Conservation (phyloP, 192 early-diverging fungal species). For the Linderina pennispora region DNA sequence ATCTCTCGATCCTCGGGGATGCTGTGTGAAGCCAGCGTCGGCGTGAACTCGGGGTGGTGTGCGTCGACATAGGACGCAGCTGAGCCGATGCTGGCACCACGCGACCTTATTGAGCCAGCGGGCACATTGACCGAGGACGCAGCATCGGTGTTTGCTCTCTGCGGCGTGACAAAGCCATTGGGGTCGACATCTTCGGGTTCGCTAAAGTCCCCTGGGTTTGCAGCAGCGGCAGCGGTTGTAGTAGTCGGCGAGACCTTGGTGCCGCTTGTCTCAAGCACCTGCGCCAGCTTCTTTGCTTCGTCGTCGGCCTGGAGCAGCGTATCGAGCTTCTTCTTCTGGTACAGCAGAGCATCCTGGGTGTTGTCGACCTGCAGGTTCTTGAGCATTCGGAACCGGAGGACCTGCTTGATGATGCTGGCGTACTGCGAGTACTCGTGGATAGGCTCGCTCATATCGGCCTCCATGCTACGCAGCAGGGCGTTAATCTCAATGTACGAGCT, state of each 20-base stretch:
- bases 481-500: slow-evolving; percentile 69
- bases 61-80: slow-evolving; percentile 18
- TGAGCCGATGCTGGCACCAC: slow-evolving; percentile 31
- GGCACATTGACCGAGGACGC: slow-evolving; percentile 14
- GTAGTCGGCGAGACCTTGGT: not conserved
- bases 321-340: slow-evolving; percentile 62
- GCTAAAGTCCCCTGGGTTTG: too few species aligned
- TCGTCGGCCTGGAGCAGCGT: slow-evolving; percentile 58
- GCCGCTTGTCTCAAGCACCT: slow-evolving; percentile 48
- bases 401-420: slow-evolving; percentile 77
- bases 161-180: slow-evolving; percentile 29
- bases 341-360: slow-evolving; percentile 63
- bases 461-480: slow-evolving; percentile 63
- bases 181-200: not conserved
- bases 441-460: slow-evolving; percentile 74
- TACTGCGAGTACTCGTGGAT: slow-evolving; percentile 89
- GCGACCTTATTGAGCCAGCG: slow-evolving; percentile 17
- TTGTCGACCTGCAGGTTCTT: slow-evolving; percentile 82
- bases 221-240: too few species aligned
- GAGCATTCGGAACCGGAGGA: slow-evolving; percentile 77
- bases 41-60: slow-evolving; percentile 32
- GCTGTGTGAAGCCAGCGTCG: slow-evolving; percentile 27
- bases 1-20: slow-evolving; percentile 5
- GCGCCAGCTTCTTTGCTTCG: slow-evolving; percentile 65
- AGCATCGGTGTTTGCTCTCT: slow-evolving; percentile 31